phyloP scores from a whole-genome alignment of 176 grass and related monocot genomes.

The Raddia guianensis region DNA sequence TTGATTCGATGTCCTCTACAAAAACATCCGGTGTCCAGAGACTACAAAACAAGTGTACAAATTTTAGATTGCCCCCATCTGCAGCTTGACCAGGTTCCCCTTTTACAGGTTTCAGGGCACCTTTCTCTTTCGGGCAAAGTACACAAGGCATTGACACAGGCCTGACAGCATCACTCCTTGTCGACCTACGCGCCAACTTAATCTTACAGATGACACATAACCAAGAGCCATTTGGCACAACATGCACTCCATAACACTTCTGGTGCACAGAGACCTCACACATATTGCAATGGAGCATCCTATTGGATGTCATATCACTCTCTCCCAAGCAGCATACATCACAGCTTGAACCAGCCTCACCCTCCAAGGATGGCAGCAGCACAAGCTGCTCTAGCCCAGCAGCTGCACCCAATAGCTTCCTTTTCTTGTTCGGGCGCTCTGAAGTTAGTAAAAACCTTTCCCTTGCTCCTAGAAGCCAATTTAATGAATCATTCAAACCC shows the following conservation, averaged over 20 bases:
- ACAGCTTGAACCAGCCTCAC: conserved; percentile 51
- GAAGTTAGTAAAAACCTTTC: conserved; percentile 79
- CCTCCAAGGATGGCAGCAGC: conserved; percentile 48
- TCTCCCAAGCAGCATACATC: conserved; percentile 77
- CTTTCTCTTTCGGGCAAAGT: conserved; percentile 92
- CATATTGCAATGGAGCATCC: conserved; percentile 65
- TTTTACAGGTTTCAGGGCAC: conserved; percentile 71
- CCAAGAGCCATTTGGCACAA: conserved; percentile 57
- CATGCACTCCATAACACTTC: conserved; percentile 97
- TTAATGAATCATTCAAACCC: conserved; percentile 3
- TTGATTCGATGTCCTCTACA: conserved; percentile 63
- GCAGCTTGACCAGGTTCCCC: conserved; percentile 36
- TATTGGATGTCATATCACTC: conserved; percentile 51
- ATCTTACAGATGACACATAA: conserved; percentile 68
- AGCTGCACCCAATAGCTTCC: conserved; percentile 84
- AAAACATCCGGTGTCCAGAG: conserved; percentile 83
- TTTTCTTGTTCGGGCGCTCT: conserved; percentile 91
- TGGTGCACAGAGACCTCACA: conserved; percentile 84
- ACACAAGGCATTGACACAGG: conserved; percentile 53
- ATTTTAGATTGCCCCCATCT: conserved; percentile 45
- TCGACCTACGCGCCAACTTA: conserved; percentile 40
- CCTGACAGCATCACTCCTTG: conserved; percentile 48
- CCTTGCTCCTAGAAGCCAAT: conserved; percentile 59
- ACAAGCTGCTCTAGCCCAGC: conserved; percentile 79
- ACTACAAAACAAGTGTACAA: conserved; percentile 91